Evolutionary conservation across 73 alveolate species (phyloP).

Genomic region (Blepharisma japonicum): DNA sequence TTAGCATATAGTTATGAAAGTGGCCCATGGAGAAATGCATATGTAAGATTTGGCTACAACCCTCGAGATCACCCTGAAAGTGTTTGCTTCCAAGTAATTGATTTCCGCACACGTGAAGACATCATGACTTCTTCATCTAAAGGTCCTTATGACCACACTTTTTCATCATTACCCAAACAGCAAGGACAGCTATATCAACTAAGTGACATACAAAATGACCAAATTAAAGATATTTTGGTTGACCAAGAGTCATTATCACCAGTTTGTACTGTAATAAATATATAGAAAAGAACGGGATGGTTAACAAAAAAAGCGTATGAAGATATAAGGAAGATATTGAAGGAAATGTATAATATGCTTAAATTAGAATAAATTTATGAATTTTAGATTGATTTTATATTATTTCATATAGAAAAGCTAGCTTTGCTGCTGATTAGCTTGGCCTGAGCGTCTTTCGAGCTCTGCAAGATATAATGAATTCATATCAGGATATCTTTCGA

Average conservation of each 20-base stretch:
- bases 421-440: too few relatives aligned
- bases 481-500: too few relatives aligned
- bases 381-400: too few relatives aligned
- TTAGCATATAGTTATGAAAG: constrained; percentile 15
- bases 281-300: constrained; percentile 28
- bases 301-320: constrained; percentile 15
- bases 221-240: background rate
- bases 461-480: too few relatives aligned
- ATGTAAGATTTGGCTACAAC: constrained; percentile 6
- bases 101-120: constrained; percentile 14
- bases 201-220: constrained; percentile 10
- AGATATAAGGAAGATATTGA: background rate
- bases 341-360: background rate
- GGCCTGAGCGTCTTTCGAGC: too few relatives aligned
- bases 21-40: constrained; percentile 28
- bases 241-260: constrained; percentile 3
- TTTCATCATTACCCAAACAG: constrained; percentile 6
- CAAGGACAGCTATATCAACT: constrained; percentile 22
- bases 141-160: constrained; percentile 24
- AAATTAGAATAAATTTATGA: background rate
- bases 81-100: constrained; percentile 1
- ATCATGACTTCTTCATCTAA: background rate
- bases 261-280: background rate
- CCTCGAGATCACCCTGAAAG: constrained; percentile 3
- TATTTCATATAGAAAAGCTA: too few relatives aligned